Conservation (phyloP, 371 early-diverging fungal genomes). For the Choanephora cucurbitarum region DNA sequence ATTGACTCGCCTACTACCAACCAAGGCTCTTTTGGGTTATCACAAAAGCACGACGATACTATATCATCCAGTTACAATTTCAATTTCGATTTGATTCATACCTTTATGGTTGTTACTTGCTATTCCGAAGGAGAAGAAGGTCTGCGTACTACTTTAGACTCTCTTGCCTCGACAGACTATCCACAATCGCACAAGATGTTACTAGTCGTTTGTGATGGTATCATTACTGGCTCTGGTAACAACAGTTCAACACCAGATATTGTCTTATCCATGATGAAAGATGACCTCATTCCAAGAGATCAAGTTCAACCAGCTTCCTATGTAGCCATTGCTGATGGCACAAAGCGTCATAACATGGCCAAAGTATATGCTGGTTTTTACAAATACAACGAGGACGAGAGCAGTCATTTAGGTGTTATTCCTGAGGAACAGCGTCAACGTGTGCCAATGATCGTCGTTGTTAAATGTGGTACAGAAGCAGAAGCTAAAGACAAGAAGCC, state of each 20-base stretch:
- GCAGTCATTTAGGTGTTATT: conserved; percentile 30
- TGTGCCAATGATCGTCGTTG: conserved; percentile 71
- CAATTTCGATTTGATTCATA: conserved; percentile 51
- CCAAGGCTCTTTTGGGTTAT: not conserved
- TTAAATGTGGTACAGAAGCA: conserved; percentile 80
- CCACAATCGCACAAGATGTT: conserved; percentile 82
- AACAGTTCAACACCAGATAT: conserved; percentile 70
- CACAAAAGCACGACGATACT: not conserved
- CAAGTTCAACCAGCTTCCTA: conserved; percentile 69
- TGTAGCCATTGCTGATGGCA: conserved; percentile 87
- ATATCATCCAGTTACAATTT: conserved; percentile 32
- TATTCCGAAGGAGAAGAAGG: conserved; percentile 88
- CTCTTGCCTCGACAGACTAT: conserved; percentile 83
- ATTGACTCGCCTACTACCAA: not conserved
- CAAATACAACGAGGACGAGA: conserved; percentile 47
- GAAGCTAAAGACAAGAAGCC: conserved; percentile 60
- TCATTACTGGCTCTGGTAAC: conserved; percentile 75
- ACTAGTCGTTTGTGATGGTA: conserved; percentile 81
- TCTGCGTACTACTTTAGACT: conserved; percentile 85
- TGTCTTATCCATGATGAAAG: conserved; percentile 74
- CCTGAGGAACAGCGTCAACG: conserved; percentile 50
- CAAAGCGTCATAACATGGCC: conserved; percentile 88
- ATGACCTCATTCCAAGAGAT: conserved; percentile 59
- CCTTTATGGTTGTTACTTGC: conserved; percentile 70
- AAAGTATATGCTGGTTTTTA: conserved; percentile 86